phyloP scores from a whole-genome alignment of 139 green algal genomes.

The Deuterostichococcus epilithicus region DNA sequence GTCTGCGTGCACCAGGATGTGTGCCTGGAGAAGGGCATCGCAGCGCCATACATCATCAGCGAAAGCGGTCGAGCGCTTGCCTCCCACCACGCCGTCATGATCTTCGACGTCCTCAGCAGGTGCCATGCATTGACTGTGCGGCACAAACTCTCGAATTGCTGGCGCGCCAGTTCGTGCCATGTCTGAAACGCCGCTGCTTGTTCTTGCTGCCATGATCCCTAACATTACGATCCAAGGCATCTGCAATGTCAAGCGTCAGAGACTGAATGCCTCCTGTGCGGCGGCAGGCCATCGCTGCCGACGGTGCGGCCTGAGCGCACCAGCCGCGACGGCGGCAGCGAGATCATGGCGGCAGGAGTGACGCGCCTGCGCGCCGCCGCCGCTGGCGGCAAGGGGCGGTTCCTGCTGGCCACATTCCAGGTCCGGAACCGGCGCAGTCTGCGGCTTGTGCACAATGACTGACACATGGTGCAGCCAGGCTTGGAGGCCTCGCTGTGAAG shows the following conservation, averaged over 20 bases:
- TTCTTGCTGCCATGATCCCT: too few relatives aligned
- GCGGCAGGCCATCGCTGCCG: not conserved
- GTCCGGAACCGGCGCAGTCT: too few relatives aligned
- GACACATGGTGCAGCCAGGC: too few relatives aligned
- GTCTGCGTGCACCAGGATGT: slow-evolving; percentile 33
- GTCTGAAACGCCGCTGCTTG: too few relatives aligned
- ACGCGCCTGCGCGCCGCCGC: slow-evolving; percentile 5
- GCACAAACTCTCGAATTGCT: too few relatives aligned
- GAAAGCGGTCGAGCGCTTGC: slow-evolving; percentile 58
- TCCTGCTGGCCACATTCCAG: slow-evolving; percentile 55
- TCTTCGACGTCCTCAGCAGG: slow-evolving; percentile 61
- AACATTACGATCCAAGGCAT: too few relatives aligned
- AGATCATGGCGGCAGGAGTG: not conserved
- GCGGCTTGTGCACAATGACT: too few relatives aligned
- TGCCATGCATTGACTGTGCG: slow-evolving; percentile 1
- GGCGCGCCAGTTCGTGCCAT: too few relatives aligned
- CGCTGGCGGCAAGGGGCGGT: slow-evolving; percentile 29
- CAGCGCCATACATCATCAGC: slow-evolving; percentile 40
- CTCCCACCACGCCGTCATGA: slow-evolving; percentile 58
- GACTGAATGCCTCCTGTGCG: too few relatives aligned
- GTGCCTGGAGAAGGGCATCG: slow-evolving; percentile 45
- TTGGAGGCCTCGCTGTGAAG: too few relatives aligned
- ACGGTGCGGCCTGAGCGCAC: not conserved
- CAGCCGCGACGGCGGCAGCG: not conserved
- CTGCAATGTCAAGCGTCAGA: too few relatives aligned